phyloP scores from a whole-genome alignment of 345 rosid species.

The Psidium guajava region DNA sequence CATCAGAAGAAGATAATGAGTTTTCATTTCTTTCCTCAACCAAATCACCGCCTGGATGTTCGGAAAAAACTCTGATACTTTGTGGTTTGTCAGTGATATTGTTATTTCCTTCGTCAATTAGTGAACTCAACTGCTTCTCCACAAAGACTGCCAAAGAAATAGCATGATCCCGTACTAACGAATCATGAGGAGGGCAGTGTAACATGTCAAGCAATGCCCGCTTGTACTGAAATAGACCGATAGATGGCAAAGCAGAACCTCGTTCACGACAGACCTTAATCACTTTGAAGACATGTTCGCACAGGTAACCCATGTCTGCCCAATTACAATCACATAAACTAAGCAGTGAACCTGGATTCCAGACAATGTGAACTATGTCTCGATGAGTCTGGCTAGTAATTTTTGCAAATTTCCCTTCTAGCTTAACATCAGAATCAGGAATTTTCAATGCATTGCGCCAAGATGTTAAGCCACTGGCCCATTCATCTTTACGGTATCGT shows the following conservation, averaged over 20 bases:
- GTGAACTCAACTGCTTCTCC: slow-evolving; percentile 41
- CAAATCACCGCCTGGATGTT: slow-evolving; percentile 7
- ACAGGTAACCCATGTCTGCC: slow-evolving; percentile 77
- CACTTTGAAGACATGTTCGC: slow-evolving; percentile 74
- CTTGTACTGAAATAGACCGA: slow-evolving; percentile 48
- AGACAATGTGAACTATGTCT: slow-evolving; percentile 44
- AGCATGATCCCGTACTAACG: slow-evolving; percentile 73
- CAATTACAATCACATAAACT: slow-evolving; percentile 67
- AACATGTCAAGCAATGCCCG: slow-evolving; percentile 53
- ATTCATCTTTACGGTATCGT: slow-evolving; percentile 81
- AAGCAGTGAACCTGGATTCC: slow-evolving; percentile 78
- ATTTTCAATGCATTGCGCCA: slow-evolving; percentile 71
- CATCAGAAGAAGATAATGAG: slow-evolving; percentile 1
- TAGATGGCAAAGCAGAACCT: slow-evolving; percentile 32
- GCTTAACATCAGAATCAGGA: slow-evolving; percentile 50
- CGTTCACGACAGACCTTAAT: slow-evolving; percentile 25
- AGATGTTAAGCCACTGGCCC: slow-evolving; percentile 79
- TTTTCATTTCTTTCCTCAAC: slow-evolving; percentile 1
- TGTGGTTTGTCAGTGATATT: neutral
- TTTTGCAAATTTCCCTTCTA: slow-evolving; percentile 46
- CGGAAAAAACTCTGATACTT: neutral
- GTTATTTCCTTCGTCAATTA: slow-evolving; percentile 17
- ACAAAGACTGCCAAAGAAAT: slow-evolving; percentile 49
- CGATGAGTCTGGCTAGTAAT: slow-evolving; percentile 42
- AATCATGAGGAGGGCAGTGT: slow-evolving; percentile 52